Base-by-base conservation (phyloP, 106 monocot species). In the Acorus calamus region DNA sequence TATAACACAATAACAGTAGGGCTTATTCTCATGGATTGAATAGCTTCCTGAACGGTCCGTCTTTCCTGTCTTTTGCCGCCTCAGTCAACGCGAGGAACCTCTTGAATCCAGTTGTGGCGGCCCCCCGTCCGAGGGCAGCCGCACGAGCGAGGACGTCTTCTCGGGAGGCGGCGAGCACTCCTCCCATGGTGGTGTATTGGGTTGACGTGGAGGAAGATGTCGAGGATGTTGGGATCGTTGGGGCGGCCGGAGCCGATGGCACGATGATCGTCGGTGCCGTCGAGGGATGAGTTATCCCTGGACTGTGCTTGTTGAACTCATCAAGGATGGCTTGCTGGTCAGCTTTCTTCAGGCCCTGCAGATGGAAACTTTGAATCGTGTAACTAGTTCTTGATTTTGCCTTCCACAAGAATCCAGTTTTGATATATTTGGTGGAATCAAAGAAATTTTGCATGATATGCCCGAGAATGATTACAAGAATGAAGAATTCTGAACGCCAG, bases 41-140 rank as follows among this genome's bases (percentile, higher is more conserved):
- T 48, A 98, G 83, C 73, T 98, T 98, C 43, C 98, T 66, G 51
- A 98, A 98, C 2, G 98, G 92, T 28, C 98, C 90, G 60, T 92
- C 92, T 60, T 88, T 98, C 44, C 88, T 64, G 51, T 98, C 98
- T 76, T 98, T 98, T 8, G 98, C 98, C 10, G 98, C 98, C 78
- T 98, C 98, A 2, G 98, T 98, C 12, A 98, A 68, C 4, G 98
- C 98, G 57, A 98, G 85, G 70, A 98, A 98, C 66, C 98, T 87
- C 74, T 98, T 98, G 68, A 98, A 98, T 9, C 98, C 98, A 2
- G 92, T 98, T 10, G 98, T 98, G 6, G 96, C 96, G 48, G 96
- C 96, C 62, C 96, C 96, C n/a, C 96, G 60, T 1, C 96, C 96
- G n/a, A 98, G 80, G n/a, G 96, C 96, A 55, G 96, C 96, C 44